Evolutionary conservation across 345 rosid species (phyloP), one percentile per base, ranked within the genome.

Genomic region (Toxicodendron radicans): DNA sequence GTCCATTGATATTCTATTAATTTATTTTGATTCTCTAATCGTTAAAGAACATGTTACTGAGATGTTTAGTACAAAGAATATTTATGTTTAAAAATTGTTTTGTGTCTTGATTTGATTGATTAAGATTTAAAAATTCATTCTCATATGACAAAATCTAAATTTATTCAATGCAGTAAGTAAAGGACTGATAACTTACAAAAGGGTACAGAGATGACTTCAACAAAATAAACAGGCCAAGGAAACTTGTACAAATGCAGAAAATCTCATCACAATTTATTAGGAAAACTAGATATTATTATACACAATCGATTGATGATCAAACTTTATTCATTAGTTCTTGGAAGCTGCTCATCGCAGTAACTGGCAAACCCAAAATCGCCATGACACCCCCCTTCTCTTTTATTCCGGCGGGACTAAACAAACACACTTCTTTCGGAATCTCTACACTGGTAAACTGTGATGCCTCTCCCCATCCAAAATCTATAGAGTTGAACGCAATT

Each of bases 401-500:
- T 38, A 23, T 65, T 66, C 7, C 61, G 66, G 9, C 77, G 0
- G 71, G 66, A 21, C 35, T 24, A 64, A 72, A 68, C 64, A 76
- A 73, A 20, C 73, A 51, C 18, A 68, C 68, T 32, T 76, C 83
- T 75, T 68, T 76, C 1, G 68, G 79, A 52, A 76, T 13, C 41
- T 10, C 1, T 5, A 23, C 69, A 52, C 68, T 68, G 16, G 77
- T 77, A 30, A 72, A 76, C 53, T 80, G 73, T n/a, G 58, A 56
- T 56, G 83, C 74, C 70, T 67, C 72, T 1, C 77, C 83, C 79
- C 77, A 76, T 57, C 79, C 82, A 20, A 79, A 79, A 75, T 79
- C 12, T 0, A 73, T 43, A 12, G 35, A 2, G 33, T 67, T 73
- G 48, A 57, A 65, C 1, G 75, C 58, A 59, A 79, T 58, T 64